A percentile compares a stretch with the other conserved stretches of the same genome.
Conservation (phyloP, 352 stramenopile species). For the Globisporangium paroecandrum region DNA sequence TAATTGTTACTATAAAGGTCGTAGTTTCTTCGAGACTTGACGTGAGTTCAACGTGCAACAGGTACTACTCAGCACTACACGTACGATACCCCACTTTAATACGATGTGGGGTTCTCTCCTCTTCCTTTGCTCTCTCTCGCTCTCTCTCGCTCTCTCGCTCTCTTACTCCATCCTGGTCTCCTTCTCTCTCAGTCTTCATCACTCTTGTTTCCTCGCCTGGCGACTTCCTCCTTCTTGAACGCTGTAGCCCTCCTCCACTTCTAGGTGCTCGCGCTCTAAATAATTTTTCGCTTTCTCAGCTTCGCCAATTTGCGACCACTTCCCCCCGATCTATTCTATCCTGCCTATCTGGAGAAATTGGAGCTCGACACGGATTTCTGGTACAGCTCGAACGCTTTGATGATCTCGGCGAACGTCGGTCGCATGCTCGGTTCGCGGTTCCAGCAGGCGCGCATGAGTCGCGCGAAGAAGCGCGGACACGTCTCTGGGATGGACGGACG, state of each 20-base stretch:
- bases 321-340: constrained; percentile 5
- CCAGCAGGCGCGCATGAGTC: constrained; percentile 80
- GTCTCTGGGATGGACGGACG: constrained; percentile 56
- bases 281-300: constrained; percentile 9
- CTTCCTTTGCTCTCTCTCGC: not conserved
- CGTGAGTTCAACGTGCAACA: not conserved
- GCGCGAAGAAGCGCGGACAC: constrained; percentile 66
- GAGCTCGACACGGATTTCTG: constrained; percentile 8
- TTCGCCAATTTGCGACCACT: constrained; percentile 1
- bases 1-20: not conserved
- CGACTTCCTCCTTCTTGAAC: constrained; percentile 4
- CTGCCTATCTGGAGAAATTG: constrained; percentile 12
- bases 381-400: constrained; percentile 53
- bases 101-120: not conserved
- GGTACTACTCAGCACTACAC: not conserved
- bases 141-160: not conserved
- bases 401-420: constrained; percentile 65
- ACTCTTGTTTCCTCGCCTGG: not conserved
- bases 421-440: constrained; percentile 63
- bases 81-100: not conserved
- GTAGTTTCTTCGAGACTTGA: constrained; percentile 3
- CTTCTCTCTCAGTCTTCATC: not conserved
- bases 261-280: constrained; percentile 6
- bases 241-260: not conserved
- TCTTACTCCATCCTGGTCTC: not conserved